These are phyloP conservation scores for Dujonia santamariae DNA, from an alignment of 1,139 yeast genomes.

Conservation along the genomic window DNA sequence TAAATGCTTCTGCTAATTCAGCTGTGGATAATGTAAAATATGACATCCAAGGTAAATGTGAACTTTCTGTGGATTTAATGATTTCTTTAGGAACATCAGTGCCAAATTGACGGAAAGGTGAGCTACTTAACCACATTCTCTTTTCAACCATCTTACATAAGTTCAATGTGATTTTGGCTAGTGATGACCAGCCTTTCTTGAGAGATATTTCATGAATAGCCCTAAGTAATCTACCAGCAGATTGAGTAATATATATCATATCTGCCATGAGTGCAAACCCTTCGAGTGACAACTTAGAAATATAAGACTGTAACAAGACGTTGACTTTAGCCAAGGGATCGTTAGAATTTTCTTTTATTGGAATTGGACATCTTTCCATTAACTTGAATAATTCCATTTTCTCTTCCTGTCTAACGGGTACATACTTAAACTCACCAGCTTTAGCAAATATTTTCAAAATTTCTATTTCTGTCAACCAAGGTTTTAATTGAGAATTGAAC, in stretches of 20 bases:
- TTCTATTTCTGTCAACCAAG: slow-evolving; percentile 70
- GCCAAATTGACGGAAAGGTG: slow-evolving; percentile 83
- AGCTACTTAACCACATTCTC: slow-evolving; percentile 79
- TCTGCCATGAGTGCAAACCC: slow-evolving; percentile 94
- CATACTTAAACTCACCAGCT: slow-evolving; percentile 81
- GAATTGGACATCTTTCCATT: slow-evolving; percentile 77
- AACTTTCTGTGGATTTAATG: slow-evolving; percentile 71
- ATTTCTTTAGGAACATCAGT: slow-evolving; percentile 61
- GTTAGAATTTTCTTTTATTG: slow-evolving; percentile 67
- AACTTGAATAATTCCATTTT: slow-evolving; percentile 70
- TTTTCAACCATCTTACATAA: slow-evolving; percentile 78
- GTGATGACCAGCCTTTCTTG: slow-evolving; percentile 67
- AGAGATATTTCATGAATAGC: slow-evolving; percentile 82
- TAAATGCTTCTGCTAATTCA: slow-evolving; percentile 79
- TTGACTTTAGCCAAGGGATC: slow-evolving; percentile 81
- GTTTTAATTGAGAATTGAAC: slow-evolving; percentile 60
- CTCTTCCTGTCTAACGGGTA: slow-evolving; percentile 88
- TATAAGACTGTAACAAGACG: slow-evolving; percentile 77
- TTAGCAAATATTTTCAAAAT: slow-evolving; percentile 70
- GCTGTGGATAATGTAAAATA: slow-evolving; percentile 69
- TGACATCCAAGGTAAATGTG: slow-evolving; percentile 79
- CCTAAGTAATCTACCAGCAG: slow-evolving; percentile 84
- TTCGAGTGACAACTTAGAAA: slow-evolving; percentile 69
- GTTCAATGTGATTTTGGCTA: slow-evolving; percentile 57
- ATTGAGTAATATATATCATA: slow-evolving; percentile 89